Percentiles rank a stretch among this genome's conserved stretches.
phyloP scores from a whole-genome alignment of 768 basidiomycete species.

The Suillus brevipes region DNA sequence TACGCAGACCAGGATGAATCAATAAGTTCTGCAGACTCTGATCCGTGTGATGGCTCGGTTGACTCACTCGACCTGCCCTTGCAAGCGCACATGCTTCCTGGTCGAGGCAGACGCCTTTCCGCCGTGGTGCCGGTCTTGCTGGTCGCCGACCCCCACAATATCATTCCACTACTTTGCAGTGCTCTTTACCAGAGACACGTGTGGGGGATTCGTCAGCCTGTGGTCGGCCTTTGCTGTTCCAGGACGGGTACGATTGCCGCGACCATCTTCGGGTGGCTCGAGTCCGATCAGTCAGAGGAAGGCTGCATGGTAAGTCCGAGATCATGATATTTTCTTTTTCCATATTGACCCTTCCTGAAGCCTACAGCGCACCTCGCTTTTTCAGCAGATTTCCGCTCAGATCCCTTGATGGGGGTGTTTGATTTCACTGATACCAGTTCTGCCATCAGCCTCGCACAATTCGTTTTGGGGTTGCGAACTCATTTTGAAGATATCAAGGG shows the following conservation, averaged over 20 bases:
- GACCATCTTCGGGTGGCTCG: neutral
- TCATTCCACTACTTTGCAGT: slow-evolving; percentile 1
- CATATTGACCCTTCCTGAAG: slow-evolving; percentile 1
- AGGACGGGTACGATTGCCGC: neutral
- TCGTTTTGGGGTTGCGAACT: slow-evolving; percentile 2
- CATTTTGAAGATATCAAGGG: neutral
- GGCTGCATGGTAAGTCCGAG: neutral
- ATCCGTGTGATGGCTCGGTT: neutral
- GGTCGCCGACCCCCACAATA: slow-evolving; percentile 1
- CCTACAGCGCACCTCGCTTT: neutral
- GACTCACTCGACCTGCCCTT: slow-evolving; percentile 8
- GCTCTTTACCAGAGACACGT: slow-evolving; percentile 8
- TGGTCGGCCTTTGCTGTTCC: slow-evolving; percentile 5
- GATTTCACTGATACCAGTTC: neutral
- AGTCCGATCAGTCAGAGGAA: neutral
- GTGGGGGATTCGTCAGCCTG: slow-evolving; percentile 6
- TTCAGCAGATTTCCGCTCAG: neutral
- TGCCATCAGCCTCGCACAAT: neutral
- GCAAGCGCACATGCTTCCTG: slow-evolving; percentile 3
- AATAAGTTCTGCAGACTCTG: neutral
- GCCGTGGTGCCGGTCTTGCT: slow-evolving; percentile 7
- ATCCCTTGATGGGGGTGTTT: neutral
- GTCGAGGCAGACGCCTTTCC: neutral
- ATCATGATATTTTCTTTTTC: too few relatives aligned
- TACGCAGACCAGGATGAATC: neutral